A percentile compares a stretch with the other conserved stretches of the same genome.
Evolutionary conservation across 768 basidiomycete genomes (phyloP).

Genomic region (Sarcodon aspratus): DNA sequence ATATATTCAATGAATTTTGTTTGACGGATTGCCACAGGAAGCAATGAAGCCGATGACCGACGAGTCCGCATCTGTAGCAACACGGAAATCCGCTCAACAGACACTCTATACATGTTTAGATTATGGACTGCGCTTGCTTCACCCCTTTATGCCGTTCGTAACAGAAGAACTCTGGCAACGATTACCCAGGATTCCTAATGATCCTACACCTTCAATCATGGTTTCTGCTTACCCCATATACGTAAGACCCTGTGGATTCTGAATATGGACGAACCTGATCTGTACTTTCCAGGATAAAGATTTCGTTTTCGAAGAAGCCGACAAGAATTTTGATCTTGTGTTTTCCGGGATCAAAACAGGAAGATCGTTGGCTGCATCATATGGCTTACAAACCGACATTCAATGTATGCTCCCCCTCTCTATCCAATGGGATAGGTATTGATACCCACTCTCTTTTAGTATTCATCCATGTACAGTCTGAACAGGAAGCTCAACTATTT

Average conservation of each 20-base stretch:
- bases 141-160: conserved; percentile 99
- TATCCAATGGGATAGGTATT: not conserved
- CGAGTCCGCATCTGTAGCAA: conserved; percentile 46
- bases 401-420: conserved; percentile 40
- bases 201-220: conserved; percentile 83
- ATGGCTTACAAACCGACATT: conserved; percentile 78
- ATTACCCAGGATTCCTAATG: conserved; percentile 74
- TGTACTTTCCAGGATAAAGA: conserved; percentile 35
- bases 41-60: conserved; percentile 99
- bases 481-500: conserved; percentile 55
- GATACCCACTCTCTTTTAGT: conserved; percentile 31
- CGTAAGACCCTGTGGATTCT: conserved; percentile 33
- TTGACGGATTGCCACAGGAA: conserved; percentile 42
- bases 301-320: conserved; percentile 60
- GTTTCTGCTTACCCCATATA: conserved; percentile 70
- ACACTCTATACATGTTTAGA: conserved; percentile 95
- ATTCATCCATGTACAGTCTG: conserved; percentile 60
- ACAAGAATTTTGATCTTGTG: conserved; percentile 78
- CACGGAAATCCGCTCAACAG: conserved; percentile 80
- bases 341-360: conserved; percentile 69
- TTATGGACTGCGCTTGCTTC: conserved; percentile 76
- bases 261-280: not conserved
- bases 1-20: not conserved
- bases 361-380: conserved; percentile 80
- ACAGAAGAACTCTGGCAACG: conserved; percentile 99